Base-by-base conservation (phyloP, 441 rosid genomes). In the Breynia disticha region DNA sequence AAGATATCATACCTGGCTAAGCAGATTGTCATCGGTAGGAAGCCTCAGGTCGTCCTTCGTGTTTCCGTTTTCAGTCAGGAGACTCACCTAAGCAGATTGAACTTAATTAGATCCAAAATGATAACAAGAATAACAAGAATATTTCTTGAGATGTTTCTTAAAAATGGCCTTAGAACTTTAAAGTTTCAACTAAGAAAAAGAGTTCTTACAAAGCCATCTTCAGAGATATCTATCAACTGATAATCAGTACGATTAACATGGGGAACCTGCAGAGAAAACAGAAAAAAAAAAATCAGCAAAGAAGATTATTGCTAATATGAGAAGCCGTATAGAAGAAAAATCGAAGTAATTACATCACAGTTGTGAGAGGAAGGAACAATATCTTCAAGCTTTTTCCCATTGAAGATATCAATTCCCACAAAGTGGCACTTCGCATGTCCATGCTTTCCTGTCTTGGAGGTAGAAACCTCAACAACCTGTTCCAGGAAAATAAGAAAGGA, bases 391-490 rank as follows among this genome's bases (percentile, higher is more conserved):
- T 83, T 86, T 72, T 86, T 86, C 39, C 79, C 91, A 67, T 70
- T 88, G 77, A 91, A 91, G 49, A 88, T 86, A 63, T 86, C 97
- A 64, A 91, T 86, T 19, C 65, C 97, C 13, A 88, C 94, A 59
- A 91, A 88, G 73, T 87, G 96, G 61, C 96, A 87, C 71, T 86
- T 83, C 9, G 96, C 95, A 37, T 88, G 96, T 50, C 95, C 97
- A 19, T 88, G 95, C 80, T 86, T 91, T 5, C 98, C 96, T 0
- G 95, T 85, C 78, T 91, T 87, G 10, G 96, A 87, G 21, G 96
- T 87, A 17, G 95, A 91, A 70, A 87, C 98, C 69, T 91, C 94
- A 51, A 82, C 87, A 45, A 90, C 98, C 98, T 90, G 74, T 50
- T 52, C 38, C 39, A 54, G 35, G 1, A 28, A 28, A 28, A 9